phyloP scores from a whole-genome alignment of 106 monocot species.

The Dioscorea alata region DNA sequence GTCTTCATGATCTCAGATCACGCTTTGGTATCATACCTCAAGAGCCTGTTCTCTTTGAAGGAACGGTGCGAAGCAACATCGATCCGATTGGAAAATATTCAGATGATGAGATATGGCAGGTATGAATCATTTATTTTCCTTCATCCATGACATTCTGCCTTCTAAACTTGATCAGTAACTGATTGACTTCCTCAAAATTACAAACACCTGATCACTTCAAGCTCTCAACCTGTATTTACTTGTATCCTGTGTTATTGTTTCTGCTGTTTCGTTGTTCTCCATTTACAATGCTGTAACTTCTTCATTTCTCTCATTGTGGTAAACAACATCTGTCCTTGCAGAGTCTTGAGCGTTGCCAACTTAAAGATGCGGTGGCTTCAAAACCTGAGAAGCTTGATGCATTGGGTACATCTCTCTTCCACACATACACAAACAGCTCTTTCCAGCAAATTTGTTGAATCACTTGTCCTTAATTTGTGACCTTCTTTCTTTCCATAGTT shows the following conservation, averaged over 20 bases:
- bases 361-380: conserved; percentile 51
- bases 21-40: conserved; percentile 81
- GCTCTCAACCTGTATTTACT: no score
- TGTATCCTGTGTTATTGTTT: neutral
- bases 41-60: conserved; percentile 79
- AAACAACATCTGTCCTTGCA: neutral
- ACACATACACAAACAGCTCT: neutral
- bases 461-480: neutral
- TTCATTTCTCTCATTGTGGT: no score
- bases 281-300: neutral
- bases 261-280: neutral
- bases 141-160: no score
- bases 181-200: no score
- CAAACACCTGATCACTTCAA: no score
- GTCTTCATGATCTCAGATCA: conserved; percentile 77
- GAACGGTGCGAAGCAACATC: conserved; percentile 74
- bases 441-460: no score
- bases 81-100: conserved; percentile 58
- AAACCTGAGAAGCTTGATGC: conserved; percentile 70
- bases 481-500: conserved; percentile 21
- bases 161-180: no score
- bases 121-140: neutral
- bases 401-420: conserved; percentile 23
- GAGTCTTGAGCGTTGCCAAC: conserved; percentile 69
- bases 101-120: conserved; percentile 81